phyloP scores from a whole-genome alignment of 371 early-diverging fungal genomes.

The Smittium mucronatum region DNA sequence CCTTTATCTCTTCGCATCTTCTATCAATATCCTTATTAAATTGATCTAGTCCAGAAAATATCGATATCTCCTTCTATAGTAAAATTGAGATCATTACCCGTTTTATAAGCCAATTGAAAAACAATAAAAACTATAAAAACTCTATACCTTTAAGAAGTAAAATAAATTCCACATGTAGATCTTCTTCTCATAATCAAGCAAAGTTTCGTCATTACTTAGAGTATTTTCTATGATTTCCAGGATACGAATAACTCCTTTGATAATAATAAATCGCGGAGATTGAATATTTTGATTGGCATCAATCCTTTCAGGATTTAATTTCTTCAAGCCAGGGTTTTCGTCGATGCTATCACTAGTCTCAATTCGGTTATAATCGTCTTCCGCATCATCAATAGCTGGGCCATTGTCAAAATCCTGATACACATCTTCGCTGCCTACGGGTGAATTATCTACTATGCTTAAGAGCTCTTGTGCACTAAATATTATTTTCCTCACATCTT shows the following conservation, averaged over 20 bases:
- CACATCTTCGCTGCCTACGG: too few species aligned
- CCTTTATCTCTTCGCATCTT: not conserved
- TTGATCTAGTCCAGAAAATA: not conserved
- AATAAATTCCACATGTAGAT: slow-evolving; percentile 23
- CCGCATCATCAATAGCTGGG: too few species aligned
- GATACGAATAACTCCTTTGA: slow-evolving; percentile 4
- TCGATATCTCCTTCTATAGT: slow-evolving; percentile 2
- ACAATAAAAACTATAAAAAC: too few species aligned
- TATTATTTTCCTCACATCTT: slow-evolving; percentile 14
- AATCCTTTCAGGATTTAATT: not conserved
- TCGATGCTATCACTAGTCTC: not conserved
- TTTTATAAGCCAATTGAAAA: too few species aligned
- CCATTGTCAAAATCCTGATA: too few species aligned
- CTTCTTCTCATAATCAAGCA: slow-evolving; percentile 19
- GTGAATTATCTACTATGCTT: slow-evolving; percentile 12
- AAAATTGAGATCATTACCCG: too few species aligned
- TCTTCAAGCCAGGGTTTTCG: not conserved
- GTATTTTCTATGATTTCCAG: slow-evolving; percentile 5
- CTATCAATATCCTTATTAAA: not conserved
- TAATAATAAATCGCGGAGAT: slow-evolving; percentile 6
- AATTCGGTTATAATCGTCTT: not conserved
- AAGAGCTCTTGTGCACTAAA: slow-evolving; percentile 15
- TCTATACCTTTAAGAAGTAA: not conserved
- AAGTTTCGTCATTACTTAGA: not conserved
- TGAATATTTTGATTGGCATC: not conserved